A percentile compares a stretch with the other conserved stretches of the same genome.
phyloP scores from a whole-genome alignment of 2,329 filamentous ascomycete genomes.

The Emmonsiellopsis sp. region DNA sequence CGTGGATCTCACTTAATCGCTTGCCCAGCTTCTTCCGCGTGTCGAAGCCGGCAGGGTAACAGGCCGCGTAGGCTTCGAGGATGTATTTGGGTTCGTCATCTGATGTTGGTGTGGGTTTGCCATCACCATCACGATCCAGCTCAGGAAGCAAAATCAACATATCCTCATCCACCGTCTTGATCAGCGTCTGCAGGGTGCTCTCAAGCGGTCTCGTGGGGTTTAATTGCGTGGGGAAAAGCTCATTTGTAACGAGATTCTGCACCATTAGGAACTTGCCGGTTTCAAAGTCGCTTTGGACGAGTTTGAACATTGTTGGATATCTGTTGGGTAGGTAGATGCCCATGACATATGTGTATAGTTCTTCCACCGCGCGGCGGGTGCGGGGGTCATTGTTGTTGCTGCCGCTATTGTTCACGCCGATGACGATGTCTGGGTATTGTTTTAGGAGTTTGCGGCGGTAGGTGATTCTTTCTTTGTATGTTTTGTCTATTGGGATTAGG shows the following conservation, averaged over 20 bases:
- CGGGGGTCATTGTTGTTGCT: slow-evolving; percentile 28
- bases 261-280: slow-evolving; percentile 22
- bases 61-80: slow-evolving; percentile 48
- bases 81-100: slow-evolving; percentile 36
- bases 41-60: slow-evolving; percentile 52
- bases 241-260: slow-evolving; percentile 39
- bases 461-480: slow-evolving; percentile 44
- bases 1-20: slow-evolving; percentile 47
- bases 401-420: slow-evolving; percentile 26
- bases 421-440: slow-evolving; percentile 32
- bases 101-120: slow-evolving; percentile 9
- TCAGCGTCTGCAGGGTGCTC: slow-evolving; percentile 40
- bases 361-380: slow-evolving; percentile 42
- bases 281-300: slow-evolving; percentile 22
- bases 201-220: slow-evolving; percentile 23
- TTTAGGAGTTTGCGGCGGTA: slow-evolving; percentile 42
- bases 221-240: slow-evolving; percentile 31
- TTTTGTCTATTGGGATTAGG: slow-evolving; percentile 51
- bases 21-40: slow-evolving; percentile 46
- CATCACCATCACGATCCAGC: slow-evolving; percentile 23
- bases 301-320: slow-evolving; percentile 46
- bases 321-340: slow-evolving; percentile 47
- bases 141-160: slow-evolving; percentile 50
- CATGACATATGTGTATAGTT: slow-evolving; percentile 50
- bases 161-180: slow-evolving; percentile 49